These are phyloP conservation scores for Plectosphaerella sp. DNA, from an alignment of 2,329 filamentous ascomycete species.

Conservation along the genomic window DNA sequence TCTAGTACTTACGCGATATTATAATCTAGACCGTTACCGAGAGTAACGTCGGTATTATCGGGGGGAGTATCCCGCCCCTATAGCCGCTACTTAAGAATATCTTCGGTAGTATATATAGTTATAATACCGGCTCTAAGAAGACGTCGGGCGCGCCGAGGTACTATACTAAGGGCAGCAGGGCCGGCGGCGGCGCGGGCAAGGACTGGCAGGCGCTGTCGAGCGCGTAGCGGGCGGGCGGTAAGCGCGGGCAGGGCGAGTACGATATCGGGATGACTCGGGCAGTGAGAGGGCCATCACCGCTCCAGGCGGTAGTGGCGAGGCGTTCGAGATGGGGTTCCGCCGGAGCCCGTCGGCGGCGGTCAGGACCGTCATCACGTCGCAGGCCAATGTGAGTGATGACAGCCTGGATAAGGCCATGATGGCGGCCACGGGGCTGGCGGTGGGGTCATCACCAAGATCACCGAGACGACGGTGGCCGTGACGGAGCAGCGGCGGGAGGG, in stretches of 20 bases:
- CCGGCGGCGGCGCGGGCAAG: constrained; percentile 15
- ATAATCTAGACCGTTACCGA: constrained; percentile 40
- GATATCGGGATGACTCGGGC: constrained; percentile 8
- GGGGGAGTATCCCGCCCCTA: constrained; percentile 27
- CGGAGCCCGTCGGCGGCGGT: constrained; percentile 1
- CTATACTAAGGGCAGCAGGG: background rate
- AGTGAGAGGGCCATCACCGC: constrained; percentile 22
- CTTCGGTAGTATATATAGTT: constrained; percentile 21
- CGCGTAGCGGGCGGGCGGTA: constrained; percentile 11
- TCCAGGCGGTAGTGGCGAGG: constrained; percentile 5
- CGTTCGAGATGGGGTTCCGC: constrained; percentile 19
- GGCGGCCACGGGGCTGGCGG: no score
- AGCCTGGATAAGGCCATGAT: constrained; percentile 8
- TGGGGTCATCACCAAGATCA: background rate
- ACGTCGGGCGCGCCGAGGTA: constrained; percentile 18
- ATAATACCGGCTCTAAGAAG: constrained; percentile 22
- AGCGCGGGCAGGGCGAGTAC: constrained; percentile 15
- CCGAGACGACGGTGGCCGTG: background rate
- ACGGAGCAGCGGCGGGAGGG: background rate
- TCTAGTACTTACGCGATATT: constrained; percentile 41
- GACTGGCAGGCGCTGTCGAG: constrained; percentile 18
- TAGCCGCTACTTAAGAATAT: constrained; percentile 27
- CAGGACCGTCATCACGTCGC: constrained; percentile 14
- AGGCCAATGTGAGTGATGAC: constrained; percentile 19
- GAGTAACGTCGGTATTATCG: constrained; percentile 31